These are phyloP conservation scores for Ophiocordyceps camponoti-floridani DNA, from an alignment of 2,329 filamentous ascomycete species.

Conservation along the genomic window DNA sequence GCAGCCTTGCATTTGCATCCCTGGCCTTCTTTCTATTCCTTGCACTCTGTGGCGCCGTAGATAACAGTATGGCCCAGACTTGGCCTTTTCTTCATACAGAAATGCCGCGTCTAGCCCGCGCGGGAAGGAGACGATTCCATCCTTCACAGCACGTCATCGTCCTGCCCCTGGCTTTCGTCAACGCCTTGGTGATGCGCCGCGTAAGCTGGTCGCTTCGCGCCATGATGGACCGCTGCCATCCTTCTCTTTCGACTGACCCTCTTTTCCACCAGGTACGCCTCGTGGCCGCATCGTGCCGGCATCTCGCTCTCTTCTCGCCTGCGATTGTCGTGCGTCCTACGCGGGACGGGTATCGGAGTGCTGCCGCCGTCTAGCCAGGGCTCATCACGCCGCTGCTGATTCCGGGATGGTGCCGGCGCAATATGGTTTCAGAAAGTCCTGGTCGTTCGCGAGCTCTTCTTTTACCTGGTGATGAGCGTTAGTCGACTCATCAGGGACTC, in stretches of 20 bases:
- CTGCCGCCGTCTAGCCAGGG: not conserved
- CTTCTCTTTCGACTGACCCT: no score
- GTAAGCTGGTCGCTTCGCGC: no score
- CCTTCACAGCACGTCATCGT: no score
- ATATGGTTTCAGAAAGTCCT: slow-evolving; percentile 66
- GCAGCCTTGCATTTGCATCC: not conserved
- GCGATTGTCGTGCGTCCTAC: not conserved
- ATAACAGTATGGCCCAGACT: not conserved
- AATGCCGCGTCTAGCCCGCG: no score
- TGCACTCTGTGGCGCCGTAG: not conserved
- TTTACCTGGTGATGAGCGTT: slow-evolving; percentile 46
- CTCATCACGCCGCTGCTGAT: slow-evolving; percentile 15
- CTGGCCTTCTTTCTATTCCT: no score
- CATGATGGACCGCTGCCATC: no score
- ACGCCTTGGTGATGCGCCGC: no score
- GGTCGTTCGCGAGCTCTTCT: slow-evolving; percentile 74
- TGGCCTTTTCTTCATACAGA: not conserved
- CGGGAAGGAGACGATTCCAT: no score
- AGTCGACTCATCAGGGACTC: slow-evolving; percentile 2
- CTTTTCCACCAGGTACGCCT: not conserved
- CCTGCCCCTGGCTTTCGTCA: no score
- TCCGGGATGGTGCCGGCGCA: slow-evolving; percentile 30
- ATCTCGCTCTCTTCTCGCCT: not conserved
- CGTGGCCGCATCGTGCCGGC: not conserved
- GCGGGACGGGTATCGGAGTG: not conserved